These are phyloP conservation scores for Trebouxiophyceae sp. DNA, from an alignment of 163 green algal species.

Conservation along the genomic window DNA sequence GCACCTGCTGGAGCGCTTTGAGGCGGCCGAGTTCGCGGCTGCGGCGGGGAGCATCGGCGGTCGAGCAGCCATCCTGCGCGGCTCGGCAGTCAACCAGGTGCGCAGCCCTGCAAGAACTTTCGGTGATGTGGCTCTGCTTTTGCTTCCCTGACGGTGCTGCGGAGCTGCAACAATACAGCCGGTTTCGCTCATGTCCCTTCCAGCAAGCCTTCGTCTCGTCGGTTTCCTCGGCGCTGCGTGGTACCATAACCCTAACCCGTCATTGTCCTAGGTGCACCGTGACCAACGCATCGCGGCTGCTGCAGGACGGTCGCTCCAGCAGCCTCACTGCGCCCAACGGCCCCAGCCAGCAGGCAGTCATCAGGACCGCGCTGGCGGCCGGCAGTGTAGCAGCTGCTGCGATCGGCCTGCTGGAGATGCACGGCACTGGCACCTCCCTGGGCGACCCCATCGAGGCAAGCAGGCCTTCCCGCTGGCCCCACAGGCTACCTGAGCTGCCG, in stretches of 20 bases:
- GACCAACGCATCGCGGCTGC: too few relatives aligned
- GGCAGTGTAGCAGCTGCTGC: slow-evolving; percentile 14
- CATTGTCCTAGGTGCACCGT: too few relatives aligned
- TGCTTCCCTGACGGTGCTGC: too few relatives aligned
- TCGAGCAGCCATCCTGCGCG: slow-evolving; percentile 35
- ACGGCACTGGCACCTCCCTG: slow-evolving; percentile 70
- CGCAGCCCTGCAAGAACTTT: too few relatives aligned
- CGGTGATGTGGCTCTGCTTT: too few relatives aligned
- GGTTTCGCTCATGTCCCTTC: too few relatives aligned
- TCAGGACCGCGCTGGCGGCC: slow-evolving; percentile 29
- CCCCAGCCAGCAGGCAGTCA: slow-evolving; percentile 56
- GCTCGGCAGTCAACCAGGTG: slow-evolving; percentile 64
- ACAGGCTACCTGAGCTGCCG: too few relatives aligned
- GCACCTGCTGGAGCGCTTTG: slow-evolving; percentile 26
- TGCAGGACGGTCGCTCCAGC: too few relatives aligned
- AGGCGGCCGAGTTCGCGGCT: slow-evolving; percentile 3
- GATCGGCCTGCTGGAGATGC: slow-evolving; percentile 52
- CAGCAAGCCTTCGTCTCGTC: too few relatives aligned
- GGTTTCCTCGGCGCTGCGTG: too few relatives aligned
- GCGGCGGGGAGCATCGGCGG: slow-evolving; percentile 5
- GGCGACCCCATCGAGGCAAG: slow-evolving; percentile 70
- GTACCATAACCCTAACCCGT: too few relatives aligned
- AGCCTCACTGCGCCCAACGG: slow-evolving; percentile 75
- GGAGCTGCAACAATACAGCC: too few relatives aligned
- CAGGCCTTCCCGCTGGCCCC: not conserved